Evolutionary conservation across 2,329 filamentous ascomycete species (phyloP), one percentile per base, ranked within the genome.

Genomic region (Stachybotrys elegans): DNA sequence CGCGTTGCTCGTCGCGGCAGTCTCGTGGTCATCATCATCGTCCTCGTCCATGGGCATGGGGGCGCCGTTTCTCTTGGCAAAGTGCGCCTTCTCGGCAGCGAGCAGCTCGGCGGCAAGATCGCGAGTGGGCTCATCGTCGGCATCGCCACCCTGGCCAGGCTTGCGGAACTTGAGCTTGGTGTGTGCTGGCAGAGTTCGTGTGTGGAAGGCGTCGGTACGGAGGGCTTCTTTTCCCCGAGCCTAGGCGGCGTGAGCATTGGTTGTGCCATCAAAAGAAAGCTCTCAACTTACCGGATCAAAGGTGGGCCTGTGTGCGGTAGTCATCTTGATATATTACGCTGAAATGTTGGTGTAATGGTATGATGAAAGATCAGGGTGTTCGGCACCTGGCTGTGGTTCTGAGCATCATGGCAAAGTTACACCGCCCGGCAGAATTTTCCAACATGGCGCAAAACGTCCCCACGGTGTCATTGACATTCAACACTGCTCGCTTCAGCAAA

Each of bases 141-240:
- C 85, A 51, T 83, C 84, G 52, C 88, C 88, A 56, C 93, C 93
- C 71, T 98, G 93, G 36, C 90, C 91, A n/a, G 86, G 72, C 38
- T 78, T 83, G 73, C 89, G 81, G 62, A 84, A 86, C 71, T 98
- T 98, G 61, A 98, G 83, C 51, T 88, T 84, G 12, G 88, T 97
- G 66, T 98, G 86, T 23, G 93, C 93, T 25, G 93, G 92, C 13
- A 96, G 83, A 14, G 97, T 85, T 57, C 93, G 86, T 68, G 97
- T 92, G 64, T 98, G 93, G 72, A 96, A 97, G 56, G 90, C 92
- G 40, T 89, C 88, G 39, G 93, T 93, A 58, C 90, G 86, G 48
- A 90, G 85, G 58, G 91, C 89, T 69, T 98, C 93, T 75, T 96
- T 96, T 63, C 93, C 93, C 62, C 85, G 83, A 34, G 92, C 91